Evolutionary conservation across 2,329 filamentous ascomycete genomes (phyloP).

Genomic region (Dryadomyces quercivorus): DNA sequence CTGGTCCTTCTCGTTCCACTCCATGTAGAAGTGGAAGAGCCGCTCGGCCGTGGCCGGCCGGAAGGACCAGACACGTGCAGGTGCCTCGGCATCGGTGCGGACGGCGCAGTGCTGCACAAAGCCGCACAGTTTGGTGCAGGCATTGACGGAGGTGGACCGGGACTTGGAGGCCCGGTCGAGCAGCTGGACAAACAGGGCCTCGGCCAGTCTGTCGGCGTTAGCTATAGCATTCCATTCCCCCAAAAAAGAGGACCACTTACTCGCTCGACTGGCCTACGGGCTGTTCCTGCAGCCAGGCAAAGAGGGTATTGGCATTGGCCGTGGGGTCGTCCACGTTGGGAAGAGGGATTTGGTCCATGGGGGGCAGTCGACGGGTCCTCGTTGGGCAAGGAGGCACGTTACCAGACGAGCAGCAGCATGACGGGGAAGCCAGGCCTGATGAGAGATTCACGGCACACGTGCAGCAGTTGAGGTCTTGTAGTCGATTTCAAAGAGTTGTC

Average conservation of each 20-base stretch:
- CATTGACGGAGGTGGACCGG: conserved; percentile 41
- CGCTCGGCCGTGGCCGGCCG: conserved; percentile 31
- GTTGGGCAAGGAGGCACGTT: too few relatives aligned
- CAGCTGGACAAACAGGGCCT: conserved; percentile 31
- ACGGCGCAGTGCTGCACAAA: conserved; percentile 45
- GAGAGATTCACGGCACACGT: too few relatives aligned
- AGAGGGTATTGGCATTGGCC: conserved; percentile 16
- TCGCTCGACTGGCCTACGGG: conserved; percentile 5
- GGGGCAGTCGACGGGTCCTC: too few relatives aligned
- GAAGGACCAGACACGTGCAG: conserved; percentile 38
- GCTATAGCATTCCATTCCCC: too few relatives aligned
- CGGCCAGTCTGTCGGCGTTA: conserved; percentile 3
- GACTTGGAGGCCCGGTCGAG: conserved; percentile 38
- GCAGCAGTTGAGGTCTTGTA: too few relatives aligned
- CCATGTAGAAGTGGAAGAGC: conserved; percentile 51
- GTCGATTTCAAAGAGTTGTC: too few relatives aligned
- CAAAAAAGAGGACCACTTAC: conserved; percentile 2
- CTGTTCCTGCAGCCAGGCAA: conserved; percentile 15
- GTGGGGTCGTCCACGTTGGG: conserved; percentile 13
- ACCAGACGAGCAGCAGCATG: too few relatives aligned
- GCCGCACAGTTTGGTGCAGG: conserved; percentile 47
- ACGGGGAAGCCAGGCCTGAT: too few relatives aligned
- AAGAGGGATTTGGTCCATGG: background rate
- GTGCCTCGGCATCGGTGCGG: conserved; percentile 29
- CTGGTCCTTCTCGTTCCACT: conserved; percentile 55